Conservation (phyloP, 352 stramenopile species). For the Globisporangium mamillatum region DNA sequence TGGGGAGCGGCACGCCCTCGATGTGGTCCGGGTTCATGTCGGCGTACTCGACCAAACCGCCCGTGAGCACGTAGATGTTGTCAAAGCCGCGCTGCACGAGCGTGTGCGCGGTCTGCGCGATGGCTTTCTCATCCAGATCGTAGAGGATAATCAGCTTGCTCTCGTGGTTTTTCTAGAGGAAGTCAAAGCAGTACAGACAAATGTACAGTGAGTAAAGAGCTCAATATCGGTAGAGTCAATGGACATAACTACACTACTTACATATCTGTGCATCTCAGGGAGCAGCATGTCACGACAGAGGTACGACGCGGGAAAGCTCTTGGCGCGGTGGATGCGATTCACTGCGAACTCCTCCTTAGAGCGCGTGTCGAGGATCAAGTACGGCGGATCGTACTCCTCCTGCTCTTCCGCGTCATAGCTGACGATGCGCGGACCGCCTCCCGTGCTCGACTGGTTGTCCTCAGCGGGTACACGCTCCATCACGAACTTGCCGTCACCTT, state of each 20-base stretch:
- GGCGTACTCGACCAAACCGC: slow-evolving; percentile 60
- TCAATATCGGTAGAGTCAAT: not conserved
- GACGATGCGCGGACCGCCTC: slow-evolving; percentile 54
- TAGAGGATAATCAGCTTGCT: slow-evolving; percentile 78
- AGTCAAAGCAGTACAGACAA: not conserved
- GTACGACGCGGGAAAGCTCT: slow-evolving; percentile 56
- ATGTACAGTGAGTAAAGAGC: not conserved
- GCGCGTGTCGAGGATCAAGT: slow-evolving; percentile 70
- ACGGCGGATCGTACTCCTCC: slow-evolving; percentile 74
- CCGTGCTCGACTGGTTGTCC: slow-evolving; percentile 33
- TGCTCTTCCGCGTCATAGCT: slow-evolving; percentile 77
- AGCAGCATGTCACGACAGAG: slow-evolving; percentile 64
- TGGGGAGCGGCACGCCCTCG: slow-evolving; percentile 56
- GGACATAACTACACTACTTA: slow-evolving; percentile 19
- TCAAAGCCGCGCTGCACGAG: slow-evolving; percentile 81
- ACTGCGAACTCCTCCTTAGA: slow-evolving; percentile 62
- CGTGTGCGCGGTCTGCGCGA: slow-evolving; percentile 55
- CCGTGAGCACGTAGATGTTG: slow-evolving; percentile 82
- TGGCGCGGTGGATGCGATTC: slow-evolving; percentile 69
- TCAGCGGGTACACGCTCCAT: slow-evolving; percentile 64
- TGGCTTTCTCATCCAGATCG: slow-evolving; percentile 68
- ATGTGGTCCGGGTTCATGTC: slow-evolving; percentile 64
- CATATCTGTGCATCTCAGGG: slow-evolving; percentile 73
- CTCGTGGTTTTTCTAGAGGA: slow-evolving; percentile 65
- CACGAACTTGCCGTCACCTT: slow-evolving; percentile 53